These are phyloP conservation scores for Pseudogymnoascus sp. DNA, from an alignment of 2,329 filamentous ascomycete species.

Conservation along the genomic window DNA sequence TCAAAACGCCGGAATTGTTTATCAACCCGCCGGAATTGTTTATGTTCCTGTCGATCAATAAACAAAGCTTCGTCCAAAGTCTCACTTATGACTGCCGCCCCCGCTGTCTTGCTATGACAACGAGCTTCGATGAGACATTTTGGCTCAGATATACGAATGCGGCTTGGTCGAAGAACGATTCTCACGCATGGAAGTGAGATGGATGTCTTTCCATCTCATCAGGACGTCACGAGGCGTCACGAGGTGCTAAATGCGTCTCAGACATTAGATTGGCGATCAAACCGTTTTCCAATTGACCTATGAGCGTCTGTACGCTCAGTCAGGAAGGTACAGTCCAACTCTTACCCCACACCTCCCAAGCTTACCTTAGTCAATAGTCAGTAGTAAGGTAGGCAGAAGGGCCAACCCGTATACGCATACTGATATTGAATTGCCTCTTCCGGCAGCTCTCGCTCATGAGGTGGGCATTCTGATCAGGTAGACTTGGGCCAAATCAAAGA, in stretches of 20 bases:
- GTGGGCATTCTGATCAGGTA: not conserved
- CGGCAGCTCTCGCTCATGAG: not conserved
- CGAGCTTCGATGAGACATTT: not conserved
- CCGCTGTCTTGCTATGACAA: slow-evolving; percentile 1
- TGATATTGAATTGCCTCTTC: not conserved
- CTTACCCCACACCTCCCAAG: not conserved
- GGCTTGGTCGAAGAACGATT: not conserved
- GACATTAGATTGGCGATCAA: not conserved
- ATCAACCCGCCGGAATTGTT: not conserved
- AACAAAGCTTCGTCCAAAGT: not conserved
- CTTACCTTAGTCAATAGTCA: not conserved
- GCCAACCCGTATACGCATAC: not conserved
- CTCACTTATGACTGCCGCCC: not conserved
- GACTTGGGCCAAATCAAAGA: not conserved
- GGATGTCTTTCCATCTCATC: not conserved
- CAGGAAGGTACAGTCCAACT: not conserved
- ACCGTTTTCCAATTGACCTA: not conserved
- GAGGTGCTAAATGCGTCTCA: not conserved
- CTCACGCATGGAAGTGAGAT: not conserved
- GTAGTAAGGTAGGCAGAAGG: not conserved
- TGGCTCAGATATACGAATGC: not conserved
- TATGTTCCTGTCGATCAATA: slow-evolving; percentile 2
- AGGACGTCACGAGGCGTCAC: not conserved
- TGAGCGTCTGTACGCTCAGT: not conserved
- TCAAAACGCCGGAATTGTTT: slow-evolving; percentile 1